Conservation (phyloP, 768 basidiomycete genomes). For the Naganishia antarctica region DNA sequence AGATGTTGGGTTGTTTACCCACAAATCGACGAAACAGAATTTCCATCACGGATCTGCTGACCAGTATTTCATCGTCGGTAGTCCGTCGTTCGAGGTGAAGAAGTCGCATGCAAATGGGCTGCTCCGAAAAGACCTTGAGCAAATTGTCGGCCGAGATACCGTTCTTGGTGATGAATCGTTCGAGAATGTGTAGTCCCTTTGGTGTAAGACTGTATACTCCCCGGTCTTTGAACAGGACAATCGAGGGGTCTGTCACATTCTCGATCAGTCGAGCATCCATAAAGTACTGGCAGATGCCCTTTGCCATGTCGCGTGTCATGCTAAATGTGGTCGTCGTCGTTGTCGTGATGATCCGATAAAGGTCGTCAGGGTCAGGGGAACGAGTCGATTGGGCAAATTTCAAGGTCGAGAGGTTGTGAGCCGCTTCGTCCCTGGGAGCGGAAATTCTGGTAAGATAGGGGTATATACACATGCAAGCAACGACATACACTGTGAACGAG, state of each 20-base stretch:
- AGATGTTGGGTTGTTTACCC: constrained; percentile 77
- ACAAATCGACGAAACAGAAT: constrained; percentile 93
- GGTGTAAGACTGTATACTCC: constrained; percentile 93
- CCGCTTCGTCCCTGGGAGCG: constrained; percentile 79
- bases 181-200: constrained; percentile 95
- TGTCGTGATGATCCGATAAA: constrained; percentile 94
- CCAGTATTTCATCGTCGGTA: constrained; percentile 93
- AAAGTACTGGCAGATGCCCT: constrained; percentile 98
- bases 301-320: constrained; percentile 99
- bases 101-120: constrained; percentile 95
- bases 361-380: constrained; percentile 95
- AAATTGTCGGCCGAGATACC: constrained; percentile 94
- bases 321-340: constrained; percentile 99
- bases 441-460: neutral
- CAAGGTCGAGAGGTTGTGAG: constrained; percentile 82
- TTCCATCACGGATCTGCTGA: constrained; percentile 87
- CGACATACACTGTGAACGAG: constrained; percentile 86
- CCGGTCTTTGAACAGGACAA: constrained; percentile 92
- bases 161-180: constrained; percentile 99
- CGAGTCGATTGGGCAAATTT: constrained; percentile 99
- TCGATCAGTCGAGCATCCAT: constrained; percentile 98
- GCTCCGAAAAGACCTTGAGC: constrained; percentile 76
- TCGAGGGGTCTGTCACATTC: constrained; percentile 84
- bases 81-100: constrained; percentile 91
- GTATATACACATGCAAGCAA: neutral